Evolutionary conservation across 1,284 basidiomycete genomes (phyloP).

Genomic region (Volvariella volvacea): DNA sequence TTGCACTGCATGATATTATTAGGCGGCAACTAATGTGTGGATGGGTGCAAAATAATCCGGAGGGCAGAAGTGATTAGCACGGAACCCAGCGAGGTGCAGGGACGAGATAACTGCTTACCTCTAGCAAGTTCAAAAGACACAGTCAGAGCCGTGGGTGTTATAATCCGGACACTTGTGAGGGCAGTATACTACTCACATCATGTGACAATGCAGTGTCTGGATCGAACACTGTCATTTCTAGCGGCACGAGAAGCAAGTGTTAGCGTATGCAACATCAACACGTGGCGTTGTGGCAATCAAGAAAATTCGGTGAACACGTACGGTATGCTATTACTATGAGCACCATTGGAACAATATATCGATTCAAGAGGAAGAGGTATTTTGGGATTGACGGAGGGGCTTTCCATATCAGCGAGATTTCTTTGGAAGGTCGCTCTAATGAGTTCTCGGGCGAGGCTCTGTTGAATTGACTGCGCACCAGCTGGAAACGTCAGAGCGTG

Average conservation of each 20-base stretch:
- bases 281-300: too few relatives aligned
- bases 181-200: conserved; percentile 8
- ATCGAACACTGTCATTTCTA: too few relatives aligned
- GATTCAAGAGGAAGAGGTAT: conserved; percentile 11
- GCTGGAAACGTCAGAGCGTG: conserved; percentile 9
- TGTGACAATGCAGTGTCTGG: conserved; percentile 2
- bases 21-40: conserved; percentile 7
- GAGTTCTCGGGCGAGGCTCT: background rate
- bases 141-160: too few relatives aligned
- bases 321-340: conserved; percentile 6
- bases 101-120: too few relatives aligned
- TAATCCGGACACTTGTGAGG: too few relatives aligned
- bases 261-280: too few relatives aligned
- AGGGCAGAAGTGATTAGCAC: too few relatives aligned
- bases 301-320: background rate
- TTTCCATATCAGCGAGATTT: conserved; percentile 10
- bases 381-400: conserved; percentile 8
- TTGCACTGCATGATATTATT: conserved; percentile 3
- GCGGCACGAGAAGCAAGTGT: too few relatives aligned
- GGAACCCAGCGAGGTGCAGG: too few relatives aligned
- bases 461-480: conserved; percentile 2
- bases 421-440: background rate
- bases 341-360: conserved; percentile 8
- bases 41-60: background rate
- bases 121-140: too few relatives aligned